Evolutionary conservation across 2,329 filamentous ascomycete species (phyloP), one percentile per base, ranked within the genome.

Genomic region (Zelopaecilomyces penicillatus): DNA sequence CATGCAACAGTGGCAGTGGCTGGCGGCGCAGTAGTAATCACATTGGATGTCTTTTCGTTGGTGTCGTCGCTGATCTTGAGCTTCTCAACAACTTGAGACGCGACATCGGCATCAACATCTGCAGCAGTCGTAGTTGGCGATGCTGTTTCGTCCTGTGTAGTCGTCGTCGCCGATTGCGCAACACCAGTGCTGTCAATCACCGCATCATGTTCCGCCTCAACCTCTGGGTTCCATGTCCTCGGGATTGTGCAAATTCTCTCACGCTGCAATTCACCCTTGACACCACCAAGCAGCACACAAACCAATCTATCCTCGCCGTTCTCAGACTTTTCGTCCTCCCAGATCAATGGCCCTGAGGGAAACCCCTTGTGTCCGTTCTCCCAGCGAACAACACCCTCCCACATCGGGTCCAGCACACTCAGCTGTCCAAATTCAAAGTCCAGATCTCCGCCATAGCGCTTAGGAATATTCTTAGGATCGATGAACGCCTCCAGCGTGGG

Each of bases 371-470:
- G 54, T 4, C 70, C 75, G 37, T 70, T 68, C 54, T 76, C 72
- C 73, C 76, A 83, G 9, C 62, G 55, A 19, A 75, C 57, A 34
- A 72, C 59, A 19, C 70, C 69, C 35, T 69, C 63, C 61, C 78
- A 74, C 30, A 65, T 61, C 1, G 78, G 76, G 53, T 95, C 90
- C n/a, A 90, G 66, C 42, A 79, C 75, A 5, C 85, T 83, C 64
- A 83, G 70, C 49, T 87, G 78, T 44, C 87, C 88, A 68, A 85
- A 96, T 41, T 76, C 67, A 68, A 85, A 96, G 27, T 95, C 84
- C 6, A 96, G 76, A 52, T 87, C 76, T 37, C 91, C 91, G 48
- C 91, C 91, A 61, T 95, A 97, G 62, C 84, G 80, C 63, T 87
- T 89, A 12, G 91, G 91, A 50, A 97, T 90, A 64, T 91, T 87